These are phyloP conservation scores for Hypoxylon sp. DNA, from an alignment of 2,329 filamentous ascomycete genomes.

Conservation along the genomic window DNA sequence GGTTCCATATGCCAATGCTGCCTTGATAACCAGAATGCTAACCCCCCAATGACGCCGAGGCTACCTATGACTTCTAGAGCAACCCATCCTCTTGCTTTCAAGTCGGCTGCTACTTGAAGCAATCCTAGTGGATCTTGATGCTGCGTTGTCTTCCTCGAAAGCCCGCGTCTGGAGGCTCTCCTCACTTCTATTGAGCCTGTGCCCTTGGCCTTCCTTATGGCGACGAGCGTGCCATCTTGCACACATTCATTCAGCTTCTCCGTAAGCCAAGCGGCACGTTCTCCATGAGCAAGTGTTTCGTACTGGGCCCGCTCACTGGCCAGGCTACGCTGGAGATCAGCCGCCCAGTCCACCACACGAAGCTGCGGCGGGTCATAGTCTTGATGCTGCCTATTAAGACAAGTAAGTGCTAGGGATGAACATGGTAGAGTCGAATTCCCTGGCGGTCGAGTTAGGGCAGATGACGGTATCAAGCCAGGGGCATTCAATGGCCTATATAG, in stretches of 20 bases:
- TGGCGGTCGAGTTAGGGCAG: slow-evolving; percentile 27
- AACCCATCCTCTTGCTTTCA: slow-evolving; percentile 75
- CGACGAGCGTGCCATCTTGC: slow-evolving; percentile 73
- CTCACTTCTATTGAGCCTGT: slow-evolving; percentile 50
- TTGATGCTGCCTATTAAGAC: slow-evolving; percentile 64
- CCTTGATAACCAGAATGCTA: slow-evolving; percentile 73
- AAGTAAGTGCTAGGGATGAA: slow-evolving; percentile 71
- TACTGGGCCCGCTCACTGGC: slow-evolving; percentile 80
- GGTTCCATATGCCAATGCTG: slow-evolving; percentile 57
- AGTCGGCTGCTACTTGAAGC: slow-evolving; percentile 75
- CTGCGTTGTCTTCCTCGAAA: slow-evolving; percentile 44
- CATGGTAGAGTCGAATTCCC: slow-evolving; percentile 49
- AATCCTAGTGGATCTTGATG: slow-evolving; percentile 85
- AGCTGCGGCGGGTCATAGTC: slow-evolving; percentile 62
- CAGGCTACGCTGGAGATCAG: slow-evolving; percentile 82
- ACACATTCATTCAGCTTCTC: slow-evolving; percentile 77
- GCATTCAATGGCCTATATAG: slow-evolving; percentile 57
- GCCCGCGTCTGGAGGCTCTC: slow-evolving; percentile 30
- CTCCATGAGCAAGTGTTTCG: slow-evolving; percentile 71
- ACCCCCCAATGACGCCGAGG: slow-evolving; percentile 79
- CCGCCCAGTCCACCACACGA: slow-evolving; percentile 85
- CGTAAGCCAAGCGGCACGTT: slow-evolving; percentile 78
- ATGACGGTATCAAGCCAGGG: slow-evolving; percentile 31
- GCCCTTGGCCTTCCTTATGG: slow-evolving; percentile 59
- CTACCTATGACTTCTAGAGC: slow-evolving; percentile 82